Evolutionary conservation across 2,329 filamentous ascomycete genomes (phyloP), one percentile per base, ranked within the genome.

Genomic region (Pochonia chlamydosporia): DNA sequence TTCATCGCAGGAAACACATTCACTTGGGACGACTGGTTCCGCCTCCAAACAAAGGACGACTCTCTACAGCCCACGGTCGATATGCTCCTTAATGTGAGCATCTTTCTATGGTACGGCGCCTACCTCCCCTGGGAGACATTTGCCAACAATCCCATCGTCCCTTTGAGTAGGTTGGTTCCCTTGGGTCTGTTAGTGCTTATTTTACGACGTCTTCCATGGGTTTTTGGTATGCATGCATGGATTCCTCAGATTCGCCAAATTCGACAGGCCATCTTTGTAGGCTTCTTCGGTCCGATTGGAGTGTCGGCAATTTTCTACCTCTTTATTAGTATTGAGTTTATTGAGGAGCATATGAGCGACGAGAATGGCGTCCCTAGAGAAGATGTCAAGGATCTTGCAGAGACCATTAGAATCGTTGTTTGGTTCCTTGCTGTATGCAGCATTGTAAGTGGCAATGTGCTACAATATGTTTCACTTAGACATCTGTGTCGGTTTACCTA

Each of bases 21-120:
- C 55, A 95, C 89, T 0, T 92, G 89, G 82, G 89, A 95, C 62
- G 89, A 95, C 66, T 95, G 89, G 89, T 96, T 96, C 66, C 85
- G 91, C 1, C 72, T 92, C n/a, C n/a, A n/a, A n/a, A n/a, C n/a
- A n/a, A n/a, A n/a, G n/a, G n/a, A n/a, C n/a, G n/a, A n/a, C n/a
- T 1, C 87, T 95, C 64, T 96, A 91, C 0, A 72, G 85, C 56
- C 90, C 96, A 96, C 90, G 0, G 87, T 96, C 40, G 90, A 96
- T 63, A 95, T 96, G 89, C 75, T 96, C 2, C 82, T 96, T 48
- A 96, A 96, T 61, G 81, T 95, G 3, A 75, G 84, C 16, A 79
- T 96, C 33, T 96, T 96, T 63, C 81, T 95, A 66, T 96, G 89
- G 90, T 92, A 87, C 57, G 90, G 90, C 4, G 88, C 89, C 1